phyloP scores from a whole-genome alignment of 106 monocot genomes.

The Triglochin maritima region DNA sequence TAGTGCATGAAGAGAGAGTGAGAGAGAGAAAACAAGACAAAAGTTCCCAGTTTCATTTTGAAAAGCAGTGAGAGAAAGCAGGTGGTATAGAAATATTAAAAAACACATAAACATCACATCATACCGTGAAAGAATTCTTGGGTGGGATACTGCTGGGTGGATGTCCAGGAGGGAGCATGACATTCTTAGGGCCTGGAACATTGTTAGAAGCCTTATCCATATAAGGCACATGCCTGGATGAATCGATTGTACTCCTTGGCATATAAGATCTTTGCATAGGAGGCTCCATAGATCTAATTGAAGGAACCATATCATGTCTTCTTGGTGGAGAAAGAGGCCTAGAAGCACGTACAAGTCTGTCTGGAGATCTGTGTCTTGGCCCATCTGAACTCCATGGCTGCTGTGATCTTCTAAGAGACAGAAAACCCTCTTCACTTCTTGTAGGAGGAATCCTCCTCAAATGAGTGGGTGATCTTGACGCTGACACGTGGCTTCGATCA shows the following conservation, averaged over 20 bases:
- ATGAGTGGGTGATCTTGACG: slow-evolving; percentile 17
- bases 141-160: slow-evolving; percentile 15
- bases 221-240: slow-evolving; percentile 30
- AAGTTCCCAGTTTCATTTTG: too few relatives aligned
- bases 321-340: slow-evolving; percentile 38
- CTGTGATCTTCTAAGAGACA: slow-evolving; percentile 39
- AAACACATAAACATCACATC: background rate
- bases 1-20: too few relatives aligned
- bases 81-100: background rate
- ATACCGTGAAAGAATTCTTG: slow-evolving; percentile 39
- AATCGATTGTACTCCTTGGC: slow-evolving; percentile 24
- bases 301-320: slow-evolving; percentile 21
- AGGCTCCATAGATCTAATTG: slow-evolving; percentile 32
- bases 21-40: too few relatives aligned
- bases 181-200: slow-evolving; percentile 28
- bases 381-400: slow-evolving; percentile 21
- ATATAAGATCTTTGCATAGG: slow-evolving; percentile 18
- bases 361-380: slow-evolving; percentile 52
- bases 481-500: slow-evolving; percentile 8
- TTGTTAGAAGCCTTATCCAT: slow-evolving; percentile 23
- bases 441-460: slow-evolving; percentile 40
- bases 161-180: slow-evolving; percentile 17
- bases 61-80: background rate
- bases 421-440: slow-evolving; percentile 65
- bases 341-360: slow-evolving; percentile 35